Evolutionary conservation across 2,329 filamentous ascomycete species (phyloP), one percentile per base, ranked within the genome.

Genomic region (Berkeleyomyces basicola): DNA sequence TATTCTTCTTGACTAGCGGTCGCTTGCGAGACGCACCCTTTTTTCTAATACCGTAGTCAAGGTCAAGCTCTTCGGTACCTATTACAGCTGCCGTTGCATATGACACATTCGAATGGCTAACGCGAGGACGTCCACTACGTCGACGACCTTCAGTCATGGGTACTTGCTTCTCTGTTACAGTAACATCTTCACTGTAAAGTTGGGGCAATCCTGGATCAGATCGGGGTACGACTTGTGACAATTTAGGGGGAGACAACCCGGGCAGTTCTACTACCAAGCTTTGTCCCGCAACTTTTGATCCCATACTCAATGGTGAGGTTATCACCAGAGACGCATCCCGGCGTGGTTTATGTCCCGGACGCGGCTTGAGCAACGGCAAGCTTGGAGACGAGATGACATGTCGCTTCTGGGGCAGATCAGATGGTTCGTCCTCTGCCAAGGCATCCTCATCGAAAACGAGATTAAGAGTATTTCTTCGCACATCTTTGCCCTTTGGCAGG

Each of bases 371-470:
- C 2, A 14, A 55, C 10, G 49, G 31, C 31, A 55, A n/a, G 16
- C 31, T 37, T 37, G 49, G 49, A 16, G 49, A 33, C 9, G 49
- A 39, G 7, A 60, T 37, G 16, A 60, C 36, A 31, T 44, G 59
- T 9, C 59, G 63, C 40, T 61, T 64, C 6, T 44, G 40, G 2
- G 59, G 59, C 53, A 44, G 36, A 42, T 64, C 59, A 14, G 44
- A 23, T 31, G 59, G 39, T 23, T 62, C 53, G 10, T 62, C 47
- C n/a, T 43, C 33, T 16, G 37, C 44, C 44, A 51, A 39, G 2
- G 58, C 43, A 23, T 60, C 58, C 10, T 33, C 4, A n/a, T 31
- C 33, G 3, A 60, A 11, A 31, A 44, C 11, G 7, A 60, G 39
- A 40, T 60, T 44, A 4, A 58, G 7, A 23, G 33, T 39, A 9